A percentile compares a stretch with the other conserved stretches of the same genome.
phyloP scores from a whole-genome alignment of 805 yeast species.

The Starmerella apicola region DNA sequence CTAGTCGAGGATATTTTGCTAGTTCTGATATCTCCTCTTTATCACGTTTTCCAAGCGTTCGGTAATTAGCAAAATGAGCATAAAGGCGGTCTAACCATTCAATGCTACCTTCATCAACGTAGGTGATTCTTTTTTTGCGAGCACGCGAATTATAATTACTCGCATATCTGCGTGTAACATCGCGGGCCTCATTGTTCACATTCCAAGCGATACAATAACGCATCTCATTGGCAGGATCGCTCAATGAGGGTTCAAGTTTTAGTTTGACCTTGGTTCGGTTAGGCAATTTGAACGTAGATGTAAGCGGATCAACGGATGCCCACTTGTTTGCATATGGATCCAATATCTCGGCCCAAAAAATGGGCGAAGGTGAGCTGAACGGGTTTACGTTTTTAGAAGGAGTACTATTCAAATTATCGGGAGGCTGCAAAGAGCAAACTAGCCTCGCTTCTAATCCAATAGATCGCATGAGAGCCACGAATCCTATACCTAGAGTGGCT shows the following conservation, averaged over 20 bases:
- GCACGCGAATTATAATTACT: conserved; percentile 59
- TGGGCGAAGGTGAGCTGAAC: conserved; percentile 33
- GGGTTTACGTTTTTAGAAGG: conserved; percentile 14
- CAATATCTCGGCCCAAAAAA: conserved; percentile 94
- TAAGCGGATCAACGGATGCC: conserved; percentile 78
- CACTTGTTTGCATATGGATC: conserved; percentile 57
- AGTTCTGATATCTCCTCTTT: conserved; percentile 47
- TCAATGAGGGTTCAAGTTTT: conserved; percentile 63
- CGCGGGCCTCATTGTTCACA: conserved; percentile 49
- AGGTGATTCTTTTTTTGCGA: conserved; percentile 50
- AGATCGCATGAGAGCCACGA: conserved; percentile 61
- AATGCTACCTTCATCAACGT: conserved; percentile 9
- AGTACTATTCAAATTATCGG: conserved; percentile 40
- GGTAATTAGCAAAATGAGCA: conserved; percentile 22
- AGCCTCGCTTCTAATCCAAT: conserved; percentile 61
- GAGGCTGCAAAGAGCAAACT: conserved; percentile 77
- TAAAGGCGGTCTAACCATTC: conserved; percentile 40
- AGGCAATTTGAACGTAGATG: conserved; percentile 44
- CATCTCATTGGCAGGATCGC: conserved; percentile 45
- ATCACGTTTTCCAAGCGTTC: conserved; percentile 27
- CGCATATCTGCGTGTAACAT: conserved; percentile 77
- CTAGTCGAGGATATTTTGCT: conserved; percentile 47
- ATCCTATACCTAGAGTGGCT: conserved; percentile 79
- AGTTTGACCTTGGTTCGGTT: conserved; percentile 34
- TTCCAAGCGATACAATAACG: conserved; percentile 73